Evolutionary conservation across 2,329 filamentous ascomycete genomes (phyloP).

Genomic region (Ophiosphaerella narmari): DNA sequence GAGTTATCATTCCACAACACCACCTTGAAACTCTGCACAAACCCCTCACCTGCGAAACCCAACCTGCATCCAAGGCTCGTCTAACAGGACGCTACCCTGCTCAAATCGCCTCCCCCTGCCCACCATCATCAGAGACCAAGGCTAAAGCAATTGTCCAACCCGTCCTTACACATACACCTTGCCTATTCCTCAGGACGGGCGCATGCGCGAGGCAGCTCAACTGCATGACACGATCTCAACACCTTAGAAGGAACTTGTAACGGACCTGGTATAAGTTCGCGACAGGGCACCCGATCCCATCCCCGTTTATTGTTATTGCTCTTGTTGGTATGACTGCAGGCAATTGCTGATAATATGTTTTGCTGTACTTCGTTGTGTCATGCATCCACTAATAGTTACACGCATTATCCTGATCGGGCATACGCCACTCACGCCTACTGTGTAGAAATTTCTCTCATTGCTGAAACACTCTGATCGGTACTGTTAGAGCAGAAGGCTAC

Average conservation of each 20-base stretch:
- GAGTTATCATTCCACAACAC: conserved; percentile 17
- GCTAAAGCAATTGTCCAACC: conserved; percentile 2
- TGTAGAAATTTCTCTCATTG: conserved; percentile 2
- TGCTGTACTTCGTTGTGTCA: conserved; percentile 15
- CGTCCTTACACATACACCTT: conserved; percentile 9
- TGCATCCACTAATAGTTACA: conserved; percentile 4
- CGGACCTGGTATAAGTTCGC: conserved; percentile 16
- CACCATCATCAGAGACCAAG: conserved; percentile 8
- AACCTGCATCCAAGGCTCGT: conserved; percentile 2
- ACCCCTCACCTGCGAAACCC: conserved; percentile 22
- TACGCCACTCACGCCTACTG: conserved; percentile 18
- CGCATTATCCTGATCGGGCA: conserved; percentile 5
- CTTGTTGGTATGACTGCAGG: conserved; percentile 11
- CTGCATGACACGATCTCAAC: conserved; percentile 27
- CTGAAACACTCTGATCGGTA: conserved; percentile 3
- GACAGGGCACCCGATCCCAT: neutral
- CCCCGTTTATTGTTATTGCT: conserved; percentile 1
- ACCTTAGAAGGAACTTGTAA: conserved; percentile 13
- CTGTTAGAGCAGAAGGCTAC: too few species aligned
- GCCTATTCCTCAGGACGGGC: conserved; percentile 1
- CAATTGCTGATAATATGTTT: conserved; percentile 8
- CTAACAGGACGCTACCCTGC: conserved; percentile 7
- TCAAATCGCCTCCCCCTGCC: conserved; percentile 20
- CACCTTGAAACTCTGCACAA: conserved; percentile 17
- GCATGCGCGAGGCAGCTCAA: conserved; percentile 14